Percentiles rank a stretch among this genome's conserved stretches.
Evolutionary conservation across 164 flowering plant genomes (phyloP).

Genomic region (Chimonanthus praecox): DNA sequence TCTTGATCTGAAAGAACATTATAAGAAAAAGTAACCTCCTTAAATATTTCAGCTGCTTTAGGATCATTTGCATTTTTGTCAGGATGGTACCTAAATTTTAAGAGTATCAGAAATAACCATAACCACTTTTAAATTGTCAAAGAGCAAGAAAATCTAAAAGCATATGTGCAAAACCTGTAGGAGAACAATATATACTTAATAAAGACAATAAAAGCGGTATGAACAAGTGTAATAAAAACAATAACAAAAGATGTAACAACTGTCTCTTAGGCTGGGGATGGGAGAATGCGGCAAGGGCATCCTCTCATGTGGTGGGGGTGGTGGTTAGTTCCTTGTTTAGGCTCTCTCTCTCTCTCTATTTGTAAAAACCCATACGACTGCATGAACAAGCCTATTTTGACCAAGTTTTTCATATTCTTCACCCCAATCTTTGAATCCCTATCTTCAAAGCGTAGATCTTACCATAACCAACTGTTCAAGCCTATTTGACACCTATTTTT

Average conservation of each 20-base stretch:
- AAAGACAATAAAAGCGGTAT: neutral
- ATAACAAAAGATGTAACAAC: too few relatives aligned
- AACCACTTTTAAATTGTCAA: neutral
- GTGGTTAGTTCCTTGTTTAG: too few relatives aligned
- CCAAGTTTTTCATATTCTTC: neutral
- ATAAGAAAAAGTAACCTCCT: slow-evolving; percentile 87
- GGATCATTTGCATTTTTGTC: slow-evolving; percentile 98
- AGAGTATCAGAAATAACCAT: neutral
- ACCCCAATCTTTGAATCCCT: neutral
- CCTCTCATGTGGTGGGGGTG: too few relatives aligned
- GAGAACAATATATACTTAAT: neutral
- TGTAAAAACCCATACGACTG: too few relatives aligned
- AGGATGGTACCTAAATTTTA: slow-evolving; percentile 82
- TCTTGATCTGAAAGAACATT: slow-evolving; percentile 85
- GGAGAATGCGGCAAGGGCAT: too few relatives aligned
- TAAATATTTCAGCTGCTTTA: slow-evolving; percentile 85
- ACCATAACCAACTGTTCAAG: neutral
- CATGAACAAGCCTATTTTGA: too few relatives aligned
- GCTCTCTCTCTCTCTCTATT: neutral
- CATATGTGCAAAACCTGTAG: neutral
- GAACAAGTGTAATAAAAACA: neutral
- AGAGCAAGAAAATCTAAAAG: neutral
- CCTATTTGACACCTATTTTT: too few relatives aligned
- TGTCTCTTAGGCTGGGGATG: too few relatives aligned
- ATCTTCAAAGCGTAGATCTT: neutral